Base-by-base conservation (phyloP, 1,284 basidiomycete genomes). In the Ceratobasidium sp. region DNA sequence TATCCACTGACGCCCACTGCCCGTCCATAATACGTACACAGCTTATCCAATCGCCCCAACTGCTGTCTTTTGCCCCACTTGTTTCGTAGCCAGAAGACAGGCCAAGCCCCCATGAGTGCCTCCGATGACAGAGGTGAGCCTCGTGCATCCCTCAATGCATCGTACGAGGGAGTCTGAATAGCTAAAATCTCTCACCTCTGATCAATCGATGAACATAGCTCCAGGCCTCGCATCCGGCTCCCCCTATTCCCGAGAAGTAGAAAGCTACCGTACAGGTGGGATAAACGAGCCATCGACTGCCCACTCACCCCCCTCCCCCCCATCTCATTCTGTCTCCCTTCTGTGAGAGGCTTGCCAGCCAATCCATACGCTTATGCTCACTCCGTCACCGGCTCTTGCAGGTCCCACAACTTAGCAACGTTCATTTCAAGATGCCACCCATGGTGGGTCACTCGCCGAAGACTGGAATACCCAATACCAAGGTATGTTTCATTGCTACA, bases 221-320 rank as follows among this genome's bases (percentile, higher is more conserved):
- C 66, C 48, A 18, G 10, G 20, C 27, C 27, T 38, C 27, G 16
- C 33, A 18, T 20, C 33, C 4, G 16, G 48, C 50, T 35, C 14
- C 7, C 46, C 33, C 20, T 35, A 3, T 12, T 20, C 48, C 54
- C 27, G 48, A 50, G 27, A 8, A 14, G 7, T 50, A 76, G 62
- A 76, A 76, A 62, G 88, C 91, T 78, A 30, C 75, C 48, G 41
- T 30, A 30, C 27, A 30, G 27, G 27, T 30, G 27, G 27, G 27
- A 30, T 30, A 30, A 30, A 30, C 27, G 27, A 30, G 27, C 27
- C 27, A 30, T 30, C 27, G 27, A 30, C 27, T 30, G 27, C 27
- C 27, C 27, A 30, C 27, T 30, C 27, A 79, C 27, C 54, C 78
- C 60, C 38, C 38, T 41, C n/a, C 55, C n/a, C 30, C 30, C 55